A percentile compares a stretch with the other conserved stretches of the same genome.
Conservation (phyloP, 78 protist genomes). For the Dictyostelium intermedium region DNA sequence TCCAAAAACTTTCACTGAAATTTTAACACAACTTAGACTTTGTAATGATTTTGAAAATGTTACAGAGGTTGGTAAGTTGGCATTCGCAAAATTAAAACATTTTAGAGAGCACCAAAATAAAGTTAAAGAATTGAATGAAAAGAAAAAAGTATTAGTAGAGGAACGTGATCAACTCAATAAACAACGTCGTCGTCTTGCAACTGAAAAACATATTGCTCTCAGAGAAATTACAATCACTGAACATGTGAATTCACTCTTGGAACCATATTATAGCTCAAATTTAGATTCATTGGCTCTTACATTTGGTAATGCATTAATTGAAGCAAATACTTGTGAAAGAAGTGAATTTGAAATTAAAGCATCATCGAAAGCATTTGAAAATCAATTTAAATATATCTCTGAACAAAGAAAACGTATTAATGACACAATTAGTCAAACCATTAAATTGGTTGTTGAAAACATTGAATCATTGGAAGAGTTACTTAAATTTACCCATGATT, state of each 20-base stretch:
- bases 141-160: background rate
- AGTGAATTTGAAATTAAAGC: conserved; percentile 24
- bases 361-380: background rate
- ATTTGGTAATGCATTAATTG: background rate
- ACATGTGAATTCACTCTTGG: background rate
- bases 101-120: conserved; percentile 11
- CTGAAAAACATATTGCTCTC: conserved; percentile 20
- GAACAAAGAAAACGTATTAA: conserved; percentile 10
- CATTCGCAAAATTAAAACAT: background rate
- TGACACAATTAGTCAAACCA: background rate
- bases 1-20: conserved; percentile 1
- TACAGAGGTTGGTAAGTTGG: conserved; percentile 6
- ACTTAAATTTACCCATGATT: conserved; percentile 20
- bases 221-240: conserved; percentile 1
- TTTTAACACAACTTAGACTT: background rate
- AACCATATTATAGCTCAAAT: background rate
- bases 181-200: conserved; percentile 37
- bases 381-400: background rate
- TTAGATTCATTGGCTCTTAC: background rate
- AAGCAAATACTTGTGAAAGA: conserved; percentile 2
- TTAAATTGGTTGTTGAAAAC: background rate
- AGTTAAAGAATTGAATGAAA: background rate
- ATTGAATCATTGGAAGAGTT: conserved; percentile 21
- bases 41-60: conserved; percentile 25
- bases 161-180: conserved; percentile 8